These are phyloP conservation scores for Starmerella asiatica DNA, from an alignment of 805 yeast genomes.

Conservation along the genomic window DNA sequence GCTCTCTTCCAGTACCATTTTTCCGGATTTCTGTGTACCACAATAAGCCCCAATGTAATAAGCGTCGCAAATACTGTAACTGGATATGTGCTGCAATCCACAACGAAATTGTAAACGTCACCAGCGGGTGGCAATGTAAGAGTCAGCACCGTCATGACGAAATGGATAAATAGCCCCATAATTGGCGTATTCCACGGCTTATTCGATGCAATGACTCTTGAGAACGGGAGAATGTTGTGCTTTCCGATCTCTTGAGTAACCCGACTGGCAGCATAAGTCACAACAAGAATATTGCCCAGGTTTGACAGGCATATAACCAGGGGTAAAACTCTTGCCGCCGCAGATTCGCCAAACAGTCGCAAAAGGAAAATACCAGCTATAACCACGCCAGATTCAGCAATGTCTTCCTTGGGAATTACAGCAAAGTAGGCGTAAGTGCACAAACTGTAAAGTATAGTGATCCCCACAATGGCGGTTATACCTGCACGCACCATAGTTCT, in stretches of 20 bases:
- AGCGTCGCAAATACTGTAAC: slow-evolving; percentile 45
- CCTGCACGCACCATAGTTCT: slow-evolving; percentile 48
- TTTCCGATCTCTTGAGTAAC: slow-evolving; percentile 46
- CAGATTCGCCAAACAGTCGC: slow-evolving; percentile 43
- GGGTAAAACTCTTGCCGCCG: slow-evolving; percentile 40
- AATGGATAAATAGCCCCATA: slow-evolving; percentile 40
- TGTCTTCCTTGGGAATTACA: slow-evolving; percentile 34
- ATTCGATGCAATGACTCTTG: slow-evolving; percentile 33
- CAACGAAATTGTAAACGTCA: slow-evolving; percentile 49
- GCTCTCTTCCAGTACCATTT: slow-evolving; percentile 29
- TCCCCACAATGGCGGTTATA: slow-evolving; percentile 41
- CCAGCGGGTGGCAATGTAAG: slow-evolving; percentile 48
- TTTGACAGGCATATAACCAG: slow-evolving; percentile 47
- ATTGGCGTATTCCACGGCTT: slow-evolving; percentile 29
- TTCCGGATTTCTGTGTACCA: slow-evolving; percentile 33
- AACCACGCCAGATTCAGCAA: slow-evolving; percentile 42
- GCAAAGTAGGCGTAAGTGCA: slow-evolving; percentile 47
- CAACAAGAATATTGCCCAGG: slow-evolving; percentile 52
- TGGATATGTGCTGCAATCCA: slow-evolving; percentile 51
- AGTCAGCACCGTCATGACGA: slow-evolving; percentile 42
- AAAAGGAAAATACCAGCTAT: slow-evolving; percentile 51
- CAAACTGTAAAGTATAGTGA: slow-evolving; percentile 41
- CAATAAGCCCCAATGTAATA: slow-evolving; percentile 41
- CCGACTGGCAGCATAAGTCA: slow-evolving; percentile 45
- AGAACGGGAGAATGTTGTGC: slow-evolving; percentile 39